Evolutionary conservation across 805 yeast genomes (phyloP), one percentile per base, ranked within the genome.

Genomic region (Zygotorulaspora danielsina): DNA sequence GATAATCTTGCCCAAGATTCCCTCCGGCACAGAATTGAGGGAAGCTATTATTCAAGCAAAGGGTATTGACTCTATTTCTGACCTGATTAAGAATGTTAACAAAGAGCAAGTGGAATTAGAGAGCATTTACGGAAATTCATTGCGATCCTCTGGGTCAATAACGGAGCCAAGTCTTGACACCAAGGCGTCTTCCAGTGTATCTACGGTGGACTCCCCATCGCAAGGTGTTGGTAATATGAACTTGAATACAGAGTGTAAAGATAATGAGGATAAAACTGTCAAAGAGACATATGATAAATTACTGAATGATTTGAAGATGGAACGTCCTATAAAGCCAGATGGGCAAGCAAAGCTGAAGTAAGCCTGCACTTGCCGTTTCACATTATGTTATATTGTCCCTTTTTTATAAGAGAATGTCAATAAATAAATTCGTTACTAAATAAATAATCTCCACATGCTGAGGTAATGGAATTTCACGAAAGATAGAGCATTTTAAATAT

Each of bases 241-340:
- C 12, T 15, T 34, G 9, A 31, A 16, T 20, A 27, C 19, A 10
- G 44, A 41, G 4, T 45, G 45, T 8, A 49, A 51, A 22, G 58
- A 55, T 13, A 49, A 42, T 13, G 24, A 33, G 7, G 51, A 53
- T 32, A 51, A 50, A 16, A 76, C 72, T 3, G 84, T 82, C n/a
- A 82, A 79, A 55, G 84, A 79, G 53, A 83, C 78, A 3, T 83
- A 82, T 51, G 90, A 83, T 46, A 80, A 79, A 55, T 62, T 83
- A 33, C 66, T 83, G 53, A 80, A 81, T 50, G 81, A 81, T 51
- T 78, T 83, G 20, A 77, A 80, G 19, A 67, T 37, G 39, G 48
- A 41, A 9, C 45, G 48, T 19, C 38, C 45, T 9, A 34, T 25
- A 19, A 39, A 39, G 16, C 4, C 39, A n/a, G 32, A 32, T 19